These are phyloP conservation scores for Fallopia convolvulus DNA, from an alignment of 148 eudicot genomes.

Conservation along the genomic window DNA sequence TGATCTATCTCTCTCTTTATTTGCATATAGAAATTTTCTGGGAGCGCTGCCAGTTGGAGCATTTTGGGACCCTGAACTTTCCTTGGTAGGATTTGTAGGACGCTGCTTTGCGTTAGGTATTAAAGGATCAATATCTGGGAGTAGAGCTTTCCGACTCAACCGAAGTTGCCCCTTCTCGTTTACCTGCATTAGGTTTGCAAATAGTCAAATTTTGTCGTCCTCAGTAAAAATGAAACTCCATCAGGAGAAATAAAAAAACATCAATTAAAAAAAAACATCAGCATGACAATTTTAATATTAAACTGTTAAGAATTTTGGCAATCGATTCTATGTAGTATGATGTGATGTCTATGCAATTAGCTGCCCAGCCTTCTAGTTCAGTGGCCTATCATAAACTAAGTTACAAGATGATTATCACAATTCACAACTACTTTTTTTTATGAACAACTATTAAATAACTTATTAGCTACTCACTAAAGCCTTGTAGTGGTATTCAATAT, in stretches of 20 bases:
- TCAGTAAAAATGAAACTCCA: neutral
- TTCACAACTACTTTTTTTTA: neutral
- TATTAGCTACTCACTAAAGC: neutral
- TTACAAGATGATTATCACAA: neutral
- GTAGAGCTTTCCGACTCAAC: slow-evolving; percentile 78
- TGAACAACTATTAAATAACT: neutral
- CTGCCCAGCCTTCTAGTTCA: neutral
- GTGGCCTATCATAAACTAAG: neutral
- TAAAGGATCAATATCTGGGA: slow-evolving; percentile 58
- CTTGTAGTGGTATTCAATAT: neutral
- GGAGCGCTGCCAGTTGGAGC: slow-evolving; percentile 27
- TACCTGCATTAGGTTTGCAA: slow-evolving; percentile 35
- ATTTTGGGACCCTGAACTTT: slow-evolving; percentile 26
- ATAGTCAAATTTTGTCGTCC: neutral
- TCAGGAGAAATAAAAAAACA: neutral
- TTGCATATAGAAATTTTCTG: slow-evolving; percentile 20
- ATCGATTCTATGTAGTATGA: neutral
- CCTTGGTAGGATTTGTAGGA: slow-evolving; percentile 31
- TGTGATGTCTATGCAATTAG: neutral
- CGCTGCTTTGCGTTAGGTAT: slow-evolving; percentile 45
- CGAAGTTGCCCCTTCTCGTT: slow-evolving; percentile 97
- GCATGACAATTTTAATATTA: neutral
- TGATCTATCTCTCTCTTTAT: slow-evolving; percentile 20
- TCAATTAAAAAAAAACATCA: neutral
- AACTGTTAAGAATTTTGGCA: neutral